Conservation (phyloP, 225 moss, liverwort and hornwort species). For the Marchantia paleacea region DNA sequence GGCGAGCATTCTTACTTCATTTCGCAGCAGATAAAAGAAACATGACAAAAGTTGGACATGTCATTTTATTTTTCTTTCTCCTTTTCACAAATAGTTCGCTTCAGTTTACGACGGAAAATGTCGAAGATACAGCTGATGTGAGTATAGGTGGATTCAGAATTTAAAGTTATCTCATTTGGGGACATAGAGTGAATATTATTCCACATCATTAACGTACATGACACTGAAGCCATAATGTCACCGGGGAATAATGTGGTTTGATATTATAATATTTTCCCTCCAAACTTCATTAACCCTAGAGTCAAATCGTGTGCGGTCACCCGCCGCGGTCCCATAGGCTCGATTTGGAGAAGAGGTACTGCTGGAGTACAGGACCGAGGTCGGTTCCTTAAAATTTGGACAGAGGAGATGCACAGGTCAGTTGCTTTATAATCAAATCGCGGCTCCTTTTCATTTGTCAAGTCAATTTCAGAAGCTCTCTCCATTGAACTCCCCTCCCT, state of each 20-base stretch:
- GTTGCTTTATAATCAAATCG: conserved; percentile 5
- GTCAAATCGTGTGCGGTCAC: conserved; percentile 10
- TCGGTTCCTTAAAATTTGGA: neutral
- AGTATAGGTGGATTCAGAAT: too few species aligned
- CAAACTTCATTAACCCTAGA: conserved; percentile 5
- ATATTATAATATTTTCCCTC: neutral
- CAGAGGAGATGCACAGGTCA: neutral
- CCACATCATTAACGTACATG: too few species aligned
- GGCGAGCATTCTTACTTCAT: too few species aligned
- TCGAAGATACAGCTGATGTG: too few species aligned
- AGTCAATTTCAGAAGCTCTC: conserved; percentile 10
- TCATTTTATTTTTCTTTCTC: too few species aligned
- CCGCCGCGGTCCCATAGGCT: neutral
- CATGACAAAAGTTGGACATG: too few species aligned
- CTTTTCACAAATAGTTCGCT: too few species aligned
- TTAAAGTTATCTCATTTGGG: too few species aligned
- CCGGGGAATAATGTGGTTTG: neutral
- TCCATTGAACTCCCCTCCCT: conserved; percentile 7
- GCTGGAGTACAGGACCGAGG: neutral
- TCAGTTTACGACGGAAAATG: too few species aligned
- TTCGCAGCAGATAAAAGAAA: too few species aligned
- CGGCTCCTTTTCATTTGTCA: conserved; percentile 1
- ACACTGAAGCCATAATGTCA: too few species aligned
- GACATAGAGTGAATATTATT: too few species aligned
- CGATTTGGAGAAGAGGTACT: neutral